phyloP scores from a whole-genome alignment of 768 basidiomycete species.

The Lyophyllum semitale region DNA sequence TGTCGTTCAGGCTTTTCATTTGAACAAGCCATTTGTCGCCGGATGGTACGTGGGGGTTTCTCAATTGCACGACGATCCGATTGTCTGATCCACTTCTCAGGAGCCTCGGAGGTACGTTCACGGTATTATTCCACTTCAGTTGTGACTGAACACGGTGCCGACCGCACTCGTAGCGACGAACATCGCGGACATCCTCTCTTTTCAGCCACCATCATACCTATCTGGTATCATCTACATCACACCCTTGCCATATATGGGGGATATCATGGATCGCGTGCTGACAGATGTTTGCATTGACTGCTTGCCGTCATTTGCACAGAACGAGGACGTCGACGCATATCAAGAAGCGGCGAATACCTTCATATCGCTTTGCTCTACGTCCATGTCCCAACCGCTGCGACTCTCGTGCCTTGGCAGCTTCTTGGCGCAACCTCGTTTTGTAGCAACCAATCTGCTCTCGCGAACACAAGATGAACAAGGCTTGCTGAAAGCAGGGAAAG shows the following conservation, averaged over 20 bases:
- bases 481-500: constrained; percentile 24
- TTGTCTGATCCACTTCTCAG: constrained; percentile 5
- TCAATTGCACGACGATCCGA: neutral
- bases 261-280: too few relatives aligned
- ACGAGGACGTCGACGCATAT: constrained; percentile 23
- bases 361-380: constrained; percentile 14
- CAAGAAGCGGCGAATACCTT: constrained; percentile 23
- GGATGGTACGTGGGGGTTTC: constrained; percentile 29
- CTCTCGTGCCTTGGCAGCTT: constrained; percentile 24
- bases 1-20: constrained; percentile 27
- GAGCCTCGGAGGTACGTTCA: constrained; percentile 28
- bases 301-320: constrained; percentile 19
- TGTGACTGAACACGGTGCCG: neutral
- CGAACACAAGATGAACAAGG: constrained; percentile 25
- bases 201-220: constrained; percentile 26
- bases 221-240: too few relatives aligned
- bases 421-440: constrained; percentile 25
- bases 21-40: constrained; percentile 31
- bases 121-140: neutral
- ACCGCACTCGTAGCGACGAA: constrained; percentile 16
- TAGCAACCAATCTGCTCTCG: constrained; percentile 20
- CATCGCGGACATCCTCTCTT: constrained; percentile 27
- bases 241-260: too few relatives aligned
- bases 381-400: constrained; percentile 16
- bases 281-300: too few relatives aligned